A percentile compares a stretch with the other conserved stretches of the same genome.
Evolutionary conservation across 2,329 filamentous ascomycete genomes (phyloP).

Genomic region (Juglanconis juglandina): DNA sequence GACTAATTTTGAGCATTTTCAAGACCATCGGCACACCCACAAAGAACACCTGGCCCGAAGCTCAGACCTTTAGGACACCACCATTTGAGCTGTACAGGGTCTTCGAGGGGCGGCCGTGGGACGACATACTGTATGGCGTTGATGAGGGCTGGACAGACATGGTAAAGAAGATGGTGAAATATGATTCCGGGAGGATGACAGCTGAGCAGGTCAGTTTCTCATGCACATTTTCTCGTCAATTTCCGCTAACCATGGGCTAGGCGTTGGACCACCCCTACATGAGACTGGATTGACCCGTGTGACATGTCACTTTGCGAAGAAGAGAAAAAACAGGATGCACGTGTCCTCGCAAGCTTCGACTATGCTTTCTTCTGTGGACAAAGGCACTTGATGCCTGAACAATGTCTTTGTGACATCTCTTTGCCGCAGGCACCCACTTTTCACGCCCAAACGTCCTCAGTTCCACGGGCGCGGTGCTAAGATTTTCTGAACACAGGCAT

Average conservation of each 20-base stretch:
- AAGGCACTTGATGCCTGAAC: no score
- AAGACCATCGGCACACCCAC: constrained; percentile 85
- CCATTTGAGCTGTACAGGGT: constrained; percentile 88
- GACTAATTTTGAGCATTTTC: constrained; percentile 88
- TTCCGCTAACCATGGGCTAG: not conserved
- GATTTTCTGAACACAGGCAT: no score
- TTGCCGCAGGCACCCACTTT: no score
- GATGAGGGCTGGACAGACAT: constrained; percentile 60
- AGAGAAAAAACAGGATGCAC: no score
- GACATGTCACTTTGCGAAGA: not conserved
- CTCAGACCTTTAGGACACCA: constrained; percentile 60
- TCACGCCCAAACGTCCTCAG: no score
- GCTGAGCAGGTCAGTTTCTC: constrained; percentile 53
- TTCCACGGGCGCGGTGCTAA: no score
- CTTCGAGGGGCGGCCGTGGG: constrained; percentile 68
- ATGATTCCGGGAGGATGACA: constrained; percentile 66
- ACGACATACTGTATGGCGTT: constrained; percentile 62
- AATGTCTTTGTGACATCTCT: no score
- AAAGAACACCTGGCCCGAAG: constrained; percentile 78
- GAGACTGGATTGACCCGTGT: not conserved
- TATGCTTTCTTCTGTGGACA: no score
- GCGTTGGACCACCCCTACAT: not conserved
- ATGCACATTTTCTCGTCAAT: not conserved
- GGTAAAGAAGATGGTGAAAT: constrained; percentile 66
- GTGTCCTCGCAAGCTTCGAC: no score